Evolutionary conservation across 2,329 filamentous ascomycete species (phyloP).

Genomic region (Aaosphaeria arxii): DNA sequence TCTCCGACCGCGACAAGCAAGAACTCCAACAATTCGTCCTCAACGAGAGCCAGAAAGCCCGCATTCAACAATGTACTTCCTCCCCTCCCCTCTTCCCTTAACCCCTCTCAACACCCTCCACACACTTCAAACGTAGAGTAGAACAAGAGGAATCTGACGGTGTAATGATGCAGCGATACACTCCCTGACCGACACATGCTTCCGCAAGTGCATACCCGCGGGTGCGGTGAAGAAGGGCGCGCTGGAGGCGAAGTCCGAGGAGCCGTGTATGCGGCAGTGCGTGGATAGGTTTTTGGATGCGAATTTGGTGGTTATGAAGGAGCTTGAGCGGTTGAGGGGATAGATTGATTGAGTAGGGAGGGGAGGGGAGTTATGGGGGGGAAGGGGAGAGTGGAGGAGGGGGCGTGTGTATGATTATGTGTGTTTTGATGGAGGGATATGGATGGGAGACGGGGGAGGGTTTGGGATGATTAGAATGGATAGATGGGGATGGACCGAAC

Average conservation of each 20-base stretch:
- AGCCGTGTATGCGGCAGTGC: slow-evolving; percentile 85
- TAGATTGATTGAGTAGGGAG: neutral
- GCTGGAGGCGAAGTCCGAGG: slow-evolving; percentile 69
- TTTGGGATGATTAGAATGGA: neutral
- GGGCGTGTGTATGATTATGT: neutral
- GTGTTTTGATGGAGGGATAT: neutral
- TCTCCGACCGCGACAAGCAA: slow-evolving; percentile 77
- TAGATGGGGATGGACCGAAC: too few relatives aligned
- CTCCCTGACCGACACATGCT: slow-evolving; percentile 74
- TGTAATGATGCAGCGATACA: slow-evolving; percentile 52
- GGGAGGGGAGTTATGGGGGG: neutral
- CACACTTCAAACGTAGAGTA: neutral
- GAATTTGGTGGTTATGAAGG: slow-evolving; percentile 78
- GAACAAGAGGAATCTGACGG: neutral
- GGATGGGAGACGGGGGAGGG: too few relatives aligned
- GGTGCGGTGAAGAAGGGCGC: slow-evolving; percentile 67
- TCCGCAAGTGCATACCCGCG: slow-evolving; percentile 85
- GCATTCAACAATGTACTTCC: slow-evolving; percentile 52
- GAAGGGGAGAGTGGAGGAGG: neutral
- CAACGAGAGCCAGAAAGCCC: slow-evolving; percentile 82
- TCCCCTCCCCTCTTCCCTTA: neutral
- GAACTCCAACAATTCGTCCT: slow-evolving; percentile 84
- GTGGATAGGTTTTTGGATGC: slow-evolving; percentile 92
- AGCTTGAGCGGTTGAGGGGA: slow-evolving; percentile 63
- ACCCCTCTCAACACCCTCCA: neutral